Evolutionary conservation across 805 yeast genomes (phyloP).

Genomic region (Wickerhamiella lipophila): DNA sequence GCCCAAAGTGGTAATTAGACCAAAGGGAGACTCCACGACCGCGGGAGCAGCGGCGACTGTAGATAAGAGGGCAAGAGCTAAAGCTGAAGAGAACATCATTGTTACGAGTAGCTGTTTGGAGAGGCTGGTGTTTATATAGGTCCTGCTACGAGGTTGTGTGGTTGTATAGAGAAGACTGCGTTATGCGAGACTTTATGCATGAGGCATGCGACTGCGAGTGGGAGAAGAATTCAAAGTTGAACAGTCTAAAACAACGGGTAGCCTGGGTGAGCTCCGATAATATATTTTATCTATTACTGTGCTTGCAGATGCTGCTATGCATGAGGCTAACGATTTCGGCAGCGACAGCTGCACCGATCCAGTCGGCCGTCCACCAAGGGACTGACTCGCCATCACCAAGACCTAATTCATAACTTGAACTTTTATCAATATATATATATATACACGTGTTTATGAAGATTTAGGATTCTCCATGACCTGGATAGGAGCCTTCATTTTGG

Average conservation of each 20-base stretch:
- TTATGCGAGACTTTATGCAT: constrained; percentile 1
- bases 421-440: neutral
- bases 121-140: neutral
- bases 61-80: constrained; percentile 17
- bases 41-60: constrained; percentile 18
- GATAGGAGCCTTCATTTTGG: constrained; percentile 10
- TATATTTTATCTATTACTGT: too few relatives aligned
- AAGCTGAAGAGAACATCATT: constrained; percentile 5
- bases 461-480: constrained; percentile 6
- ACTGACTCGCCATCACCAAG: too few relatives aligned
- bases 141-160: neutral
- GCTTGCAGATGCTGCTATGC: too few relatives aligned
- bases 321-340: too few relatives aligned
- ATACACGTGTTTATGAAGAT: neutral
- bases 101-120: neutral
- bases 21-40: constrained; percentile 10
- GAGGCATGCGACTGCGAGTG: neutral
- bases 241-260: too few relatives aligned
- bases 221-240: too few relatives aligned
- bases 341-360: too few relatives aligned
- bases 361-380: too few relatives aligned
- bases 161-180: neutral
- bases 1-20: constrained; percentile 3
- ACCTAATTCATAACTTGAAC: too few relatives aligned
- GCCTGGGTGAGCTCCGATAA: too few relatives aligned